These are phyloP conservation scores for Neurospora sp. DNA, from an alignment of 495 filamentous ascomycete species.

Conservation along the genomic window DNA sequence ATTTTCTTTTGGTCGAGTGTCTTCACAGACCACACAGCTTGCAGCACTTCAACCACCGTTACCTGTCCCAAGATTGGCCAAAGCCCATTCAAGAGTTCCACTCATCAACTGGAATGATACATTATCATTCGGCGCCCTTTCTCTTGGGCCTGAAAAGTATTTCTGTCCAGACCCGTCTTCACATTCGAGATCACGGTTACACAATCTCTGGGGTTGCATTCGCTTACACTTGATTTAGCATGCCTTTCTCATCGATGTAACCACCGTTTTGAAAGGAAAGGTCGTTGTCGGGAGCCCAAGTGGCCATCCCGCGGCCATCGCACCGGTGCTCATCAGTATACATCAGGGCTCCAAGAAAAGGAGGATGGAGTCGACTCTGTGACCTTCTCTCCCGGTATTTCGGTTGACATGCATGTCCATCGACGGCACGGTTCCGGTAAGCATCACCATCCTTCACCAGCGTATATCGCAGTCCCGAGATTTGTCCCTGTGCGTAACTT, in stretches of 20 bases:
- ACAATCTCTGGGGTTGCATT: background rate
- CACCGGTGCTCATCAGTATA: background rate
- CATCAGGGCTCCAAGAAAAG: background rate
- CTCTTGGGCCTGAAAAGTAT: background rate
- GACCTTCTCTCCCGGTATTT: background rate
- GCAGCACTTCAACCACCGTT: background rate
- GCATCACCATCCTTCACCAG: background rate
- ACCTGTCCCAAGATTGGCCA: background rate
- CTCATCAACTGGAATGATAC: background rate
- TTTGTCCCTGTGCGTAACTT: background rate
- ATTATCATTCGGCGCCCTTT: background rate
- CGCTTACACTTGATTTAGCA: background rate
- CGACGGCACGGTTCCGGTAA: background rate
- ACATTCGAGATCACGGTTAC: background rate
- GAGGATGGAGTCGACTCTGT: background rate
- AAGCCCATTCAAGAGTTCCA: background rate
- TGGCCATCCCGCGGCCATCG: background rate
- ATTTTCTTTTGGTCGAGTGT: background rate
- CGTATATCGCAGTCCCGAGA: background rate
- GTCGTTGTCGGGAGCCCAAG: background rate
- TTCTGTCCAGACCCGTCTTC: background rate
- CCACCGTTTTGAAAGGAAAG: background rate
- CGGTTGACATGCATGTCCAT: background rate
- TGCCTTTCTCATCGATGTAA: background rate
- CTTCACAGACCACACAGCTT: background rate